A percentile compares a stretch with the other conserved stretches of the same genome.
These are phyloP conservation scores for Beta corolliflora DNA, from an alignment of 179 eudicot species.

Conservation along the genomic window DNA sequence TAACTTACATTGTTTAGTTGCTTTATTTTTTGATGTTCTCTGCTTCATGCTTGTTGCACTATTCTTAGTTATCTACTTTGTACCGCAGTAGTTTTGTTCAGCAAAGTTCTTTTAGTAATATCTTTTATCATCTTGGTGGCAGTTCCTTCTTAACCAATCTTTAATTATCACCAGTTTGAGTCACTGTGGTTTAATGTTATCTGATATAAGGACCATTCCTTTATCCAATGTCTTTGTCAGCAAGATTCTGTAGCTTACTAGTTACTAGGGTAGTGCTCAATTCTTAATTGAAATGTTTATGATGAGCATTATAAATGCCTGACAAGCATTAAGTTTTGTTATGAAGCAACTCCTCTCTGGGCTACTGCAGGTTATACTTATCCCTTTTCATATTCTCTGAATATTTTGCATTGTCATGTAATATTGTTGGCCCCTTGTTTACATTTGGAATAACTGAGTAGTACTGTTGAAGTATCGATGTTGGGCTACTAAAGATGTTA, in stretches of 20 bases:
- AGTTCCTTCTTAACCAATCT: neutral
- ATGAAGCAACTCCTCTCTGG: neutral
- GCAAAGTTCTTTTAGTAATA: neutral
- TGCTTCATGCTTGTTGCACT: neutral
- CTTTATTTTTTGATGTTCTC: neutral
- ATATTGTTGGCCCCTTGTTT: neutral
- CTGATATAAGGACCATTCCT: neutral
- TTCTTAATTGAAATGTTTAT: neutral
- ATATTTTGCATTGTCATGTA: neutral
- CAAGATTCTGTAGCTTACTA: neutral
- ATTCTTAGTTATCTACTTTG: neutral
- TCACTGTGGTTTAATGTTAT: no score
- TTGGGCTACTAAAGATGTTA: neutral
- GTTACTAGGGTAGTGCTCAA: neutral
- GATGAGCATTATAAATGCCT: neutral
- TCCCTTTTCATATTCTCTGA: neutral
- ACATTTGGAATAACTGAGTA: neutral
- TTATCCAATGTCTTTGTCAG: neutral
- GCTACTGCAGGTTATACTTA: neutral
- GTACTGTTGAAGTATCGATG: neutral
- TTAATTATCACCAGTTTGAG: no score
- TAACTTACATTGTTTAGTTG: neutral
- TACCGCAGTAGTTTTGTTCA: neutral
- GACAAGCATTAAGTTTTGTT: neutral
- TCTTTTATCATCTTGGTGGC: neutral